A percentile compares a stretch with the other conserved stretches of the same genome.
Evolutionary conservation across 345 rosid genomes (phyloP).

Genomic region (Populus nigra): DNA sequence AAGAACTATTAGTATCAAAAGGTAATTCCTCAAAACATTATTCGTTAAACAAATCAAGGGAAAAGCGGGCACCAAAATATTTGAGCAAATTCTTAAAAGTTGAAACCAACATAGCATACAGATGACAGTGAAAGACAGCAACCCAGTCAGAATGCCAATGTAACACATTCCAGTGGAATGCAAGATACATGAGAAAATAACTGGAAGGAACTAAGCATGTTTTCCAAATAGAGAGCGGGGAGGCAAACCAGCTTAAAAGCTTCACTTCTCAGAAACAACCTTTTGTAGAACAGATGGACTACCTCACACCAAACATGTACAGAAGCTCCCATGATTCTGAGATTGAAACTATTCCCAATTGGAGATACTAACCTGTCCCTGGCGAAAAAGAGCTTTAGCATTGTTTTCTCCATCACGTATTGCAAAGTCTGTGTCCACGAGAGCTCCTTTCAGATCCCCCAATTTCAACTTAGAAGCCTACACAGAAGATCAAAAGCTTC

Average conservation of each 20-base stretch:
- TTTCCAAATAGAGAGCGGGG: neutral
- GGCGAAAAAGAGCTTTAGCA: conserved; percentile 91
- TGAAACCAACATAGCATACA: neutral
- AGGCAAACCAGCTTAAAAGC: neutral
- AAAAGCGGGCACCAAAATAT: neutral
- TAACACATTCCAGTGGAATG: neutral
- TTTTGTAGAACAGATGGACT: neutral
- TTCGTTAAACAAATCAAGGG: neutral
- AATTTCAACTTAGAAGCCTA: conserved; percentile 87
- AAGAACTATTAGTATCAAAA: neutral
- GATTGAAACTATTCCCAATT: conserved; percentile 8
- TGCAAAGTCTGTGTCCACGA: conserved; percentile 82
- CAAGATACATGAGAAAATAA: neutral
- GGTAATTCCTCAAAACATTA: neutral
- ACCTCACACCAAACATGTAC: neutral
- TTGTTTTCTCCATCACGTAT: conserved; percentile 82
- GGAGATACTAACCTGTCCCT: conserved; percentile 73
- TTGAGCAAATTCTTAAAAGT: neutral
- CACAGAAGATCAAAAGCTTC: neutral
- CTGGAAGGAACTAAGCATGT: neutral
- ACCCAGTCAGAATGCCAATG: neutral
- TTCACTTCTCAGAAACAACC: neutral
- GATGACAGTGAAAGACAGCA: neutral
- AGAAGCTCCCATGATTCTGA: neutral
- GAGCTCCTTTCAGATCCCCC: conserved; percentile 85